Evolutionary conservation across 2,329 filamentous ascomycete species (phyloP).

Genomic region (Colletotrichum tropicicola): DNA sequence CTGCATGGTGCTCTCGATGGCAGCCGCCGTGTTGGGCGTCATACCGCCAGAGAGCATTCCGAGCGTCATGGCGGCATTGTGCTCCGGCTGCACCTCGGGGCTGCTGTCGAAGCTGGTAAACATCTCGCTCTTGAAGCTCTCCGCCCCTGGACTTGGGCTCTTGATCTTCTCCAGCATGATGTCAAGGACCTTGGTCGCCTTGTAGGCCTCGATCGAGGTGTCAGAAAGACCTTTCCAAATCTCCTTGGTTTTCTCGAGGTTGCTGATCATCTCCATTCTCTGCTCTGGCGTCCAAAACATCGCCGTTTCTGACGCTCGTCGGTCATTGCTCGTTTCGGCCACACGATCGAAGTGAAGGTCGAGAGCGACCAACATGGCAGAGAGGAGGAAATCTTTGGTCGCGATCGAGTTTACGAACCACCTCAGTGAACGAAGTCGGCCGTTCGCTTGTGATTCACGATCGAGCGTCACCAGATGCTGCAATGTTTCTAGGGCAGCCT

Average conservation of each 20-base stretch:
- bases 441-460: constrained; percentile 76
- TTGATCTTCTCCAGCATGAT: constrained; percentile 86
- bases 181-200: constrained; percentile 81
- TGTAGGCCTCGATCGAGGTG: constrained; percentile 87
- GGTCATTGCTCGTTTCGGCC: constrained; percentile 50
- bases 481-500: constrained; percentile 85
- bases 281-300: constrained; percentile 67
- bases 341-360: constrained; percentile 79
- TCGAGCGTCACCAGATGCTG: constrained; percentile 80
- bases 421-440: constrained; percentile 76
- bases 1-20: constrained; percentile 41
- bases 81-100: constrained; percentile 43
- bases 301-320: constrained; percentile 52
- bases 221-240: constrained; percentile 86
- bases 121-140: constrained; percentile 32
- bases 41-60: constrained; percentile 51
- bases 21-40: constrained; percentile 39
- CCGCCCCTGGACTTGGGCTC: constrained; percentile 45
- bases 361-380: constrained; percentile 83
- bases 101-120: constrained; percentile 36
- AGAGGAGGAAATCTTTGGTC: constrained; percentile 85
- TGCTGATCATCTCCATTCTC: constrained; percentile 78
- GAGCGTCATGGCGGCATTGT: constrained; percentile 51
- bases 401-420: constrained; percentile 84
- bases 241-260: constrained; percentile 75